Evolutionary conservation across 1,284 basidiomycete genomes (phyloP), one percentile per base, ranked within the genome.

Genomic region (Amylostereum chailletii): DNA sequence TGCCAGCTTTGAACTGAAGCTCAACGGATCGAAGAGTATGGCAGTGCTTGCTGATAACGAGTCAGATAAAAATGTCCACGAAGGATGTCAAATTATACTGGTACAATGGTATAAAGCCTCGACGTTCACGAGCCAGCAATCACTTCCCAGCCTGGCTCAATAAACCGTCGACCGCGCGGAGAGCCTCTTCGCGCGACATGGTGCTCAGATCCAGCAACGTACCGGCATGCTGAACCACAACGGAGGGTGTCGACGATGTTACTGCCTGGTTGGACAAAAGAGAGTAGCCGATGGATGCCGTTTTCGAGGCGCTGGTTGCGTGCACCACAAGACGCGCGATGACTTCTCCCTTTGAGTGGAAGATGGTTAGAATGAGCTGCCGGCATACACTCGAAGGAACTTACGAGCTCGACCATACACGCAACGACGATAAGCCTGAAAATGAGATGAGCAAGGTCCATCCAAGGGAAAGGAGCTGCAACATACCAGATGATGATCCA

Each of bases 401-500:
- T 37, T 58, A 84, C 88, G 59, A 81, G 60, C 66, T 91, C 90
- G 4, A 93, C 92, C 19, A 94, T 65, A 63, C 88, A 87, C 3
- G 91, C 93, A 1, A 86, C 83, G 26, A 94, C 83, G 60, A 96
- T 96, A 38, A 97, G 72, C 82, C 85, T 87, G 49, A 4, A 34
- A 19, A 1, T 19, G 36, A 48, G 40, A 6, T 42, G 41, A 46
- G 9, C 37, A 26, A 34, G 33, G 11, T 27, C 8, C 44, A 38
- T 8, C 10, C n/a, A 11, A 11, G 11, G 5, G 5, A 41, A 46
- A 34, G 48, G 46, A 42, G 10, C 19, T 34, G 32, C 43, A 30
- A 52, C 70, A 33, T 61, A 86, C 87, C 91, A 94, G 58, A 97
- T 97, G 55, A 97, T 83, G 57, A 95, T 91, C 90, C 90, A 93